Evolutionary conservation across 768 basidiomycete genomes (phyloP), one percentile per base, ranked within the genome.

Genomic region (Mycena latifolia): DNA sequence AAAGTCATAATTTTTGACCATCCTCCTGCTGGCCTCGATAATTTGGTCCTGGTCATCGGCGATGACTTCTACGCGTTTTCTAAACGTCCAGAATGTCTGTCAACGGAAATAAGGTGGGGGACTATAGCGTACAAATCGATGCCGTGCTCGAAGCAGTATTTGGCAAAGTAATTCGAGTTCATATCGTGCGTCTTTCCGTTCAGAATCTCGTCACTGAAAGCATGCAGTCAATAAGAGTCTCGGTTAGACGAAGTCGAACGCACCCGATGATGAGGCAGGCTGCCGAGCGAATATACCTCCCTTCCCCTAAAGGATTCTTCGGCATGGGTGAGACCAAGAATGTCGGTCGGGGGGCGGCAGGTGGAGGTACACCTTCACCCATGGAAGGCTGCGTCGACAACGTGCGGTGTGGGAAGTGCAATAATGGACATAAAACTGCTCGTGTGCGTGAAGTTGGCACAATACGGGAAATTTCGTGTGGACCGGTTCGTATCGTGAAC

Each of bases 31-130:
- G 8, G 96, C 95, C 74, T 97, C 94, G 63, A 93, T 82, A 65
- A 97, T 98, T 77, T 98, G 93, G 27, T 88, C 87, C 76, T 96
- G 93, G 52, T 94, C 90, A 73, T 98, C 96, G 1, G 96, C 83
- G 48, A 99, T 91, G 61, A 97, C 95, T 73, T 98, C 95, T 75
- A 97, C 88, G 47, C 92, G 88, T 77, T 93, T 94, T 70, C 92
- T 95, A 75, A 8, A 61, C 18, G n/a, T 55, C 39, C 31, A 63
- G 17, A 57, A 63, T 60, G 67, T 71, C 61, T 74, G 69, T 72
- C 65, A 72, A 56, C 29, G 59, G 53, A 52, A 46, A 35, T 37
- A 53, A 0, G 37, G 28, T 41, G 54, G 55, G 24, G 35, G 22
- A 33, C n/a, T 18, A 43, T 39, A 55, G 78, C 79, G 65, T 81